phyloP scores from a whole-genome alignment of 179 eudicot genomes.

The Silene vulgaris region DNA sequence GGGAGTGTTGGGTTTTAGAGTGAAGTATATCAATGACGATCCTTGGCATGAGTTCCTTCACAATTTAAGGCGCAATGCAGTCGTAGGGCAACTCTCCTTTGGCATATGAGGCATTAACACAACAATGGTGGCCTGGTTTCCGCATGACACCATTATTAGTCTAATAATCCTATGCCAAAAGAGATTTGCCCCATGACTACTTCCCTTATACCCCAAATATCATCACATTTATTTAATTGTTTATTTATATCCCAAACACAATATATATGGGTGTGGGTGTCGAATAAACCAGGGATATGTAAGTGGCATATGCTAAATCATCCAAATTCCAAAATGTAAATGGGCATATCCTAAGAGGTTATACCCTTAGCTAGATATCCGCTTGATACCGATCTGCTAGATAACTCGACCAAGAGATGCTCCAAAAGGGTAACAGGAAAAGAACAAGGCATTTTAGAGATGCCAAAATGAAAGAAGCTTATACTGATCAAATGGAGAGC shows the following conservation, averaged over 20 bases:
- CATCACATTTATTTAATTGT: neutral
- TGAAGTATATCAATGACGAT: no score
- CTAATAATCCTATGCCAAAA: conserved; percentile 32
- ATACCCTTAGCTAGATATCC: neutral
- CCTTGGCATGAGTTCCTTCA: no score
- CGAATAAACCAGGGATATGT: conserved; percentile 11
- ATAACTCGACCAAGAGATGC: neutral
- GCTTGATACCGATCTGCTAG: no score
- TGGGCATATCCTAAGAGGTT: conserved; percentile 18
- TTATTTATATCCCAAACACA: neutral
- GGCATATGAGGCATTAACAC: conserved; percentile 30
- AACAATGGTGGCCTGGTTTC: neutral
- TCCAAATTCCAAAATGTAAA: neutral
- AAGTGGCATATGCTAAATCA: conserved; percentile 13
- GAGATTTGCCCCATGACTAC: conserved; percentile 45
- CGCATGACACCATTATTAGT: neutral
- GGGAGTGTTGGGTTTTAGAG: no score
- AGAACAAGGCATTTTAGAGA: no score
- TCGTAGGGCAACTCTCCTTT: conserved; percentile 83
- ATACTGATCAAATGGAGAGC: no score
- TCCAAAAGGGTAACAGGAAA: no score
- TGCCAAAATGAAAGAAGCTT: no score
- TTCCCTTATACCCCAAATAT: conserved; percentile 26
- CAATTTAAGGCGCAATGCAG: conserved; percentile 33
- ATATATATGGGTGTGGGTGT: neutral